Conservation (phyloP, 2,329 filamentous ascomycete species). For the Thielaviopsis ethacetica region DNA sequence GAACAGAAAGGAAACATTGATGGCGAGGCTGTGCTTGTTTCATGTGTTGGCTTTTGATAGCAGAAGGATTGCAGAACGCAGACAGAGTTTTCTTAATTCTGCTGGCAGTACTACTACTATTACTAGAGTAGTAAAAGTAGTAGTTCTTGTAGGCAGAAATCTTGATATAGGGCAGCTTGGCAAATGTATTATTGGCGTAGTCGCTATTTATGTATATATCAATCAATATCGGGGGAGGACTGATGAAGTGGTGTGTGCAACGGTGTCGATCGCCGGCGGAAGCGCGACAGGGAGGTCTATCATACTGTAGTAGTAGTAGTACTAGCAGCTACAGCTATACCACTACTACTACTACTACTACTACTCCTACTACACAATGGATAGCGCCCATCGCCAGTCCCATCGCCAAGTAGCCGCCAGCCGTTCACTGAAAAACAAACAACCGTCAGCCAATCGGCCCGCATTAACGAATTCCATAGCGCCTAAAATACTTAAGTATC, state of each 20-base stretch:
- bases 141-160: no score
- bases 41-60: background rate
- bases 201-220: no score
- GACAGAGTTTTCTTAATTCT: background rate
- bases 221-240: background rate
- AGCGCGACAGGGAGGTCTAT: background rate
- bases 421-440: background rate
- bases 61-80: background rate
- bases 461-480: background rate
- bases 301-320: no score
- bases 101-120: no score
- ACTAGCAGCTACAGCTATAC: no score
- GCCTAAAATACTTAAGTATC: background rate
- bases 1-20: background rate
- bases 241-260: background rate
- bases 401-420: background rate
- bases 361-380: no score
- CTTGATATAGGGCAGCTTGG: no score
- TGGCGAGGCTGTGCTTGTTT: conserved; percentile 8
- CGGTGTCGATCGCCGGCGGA: background rate
- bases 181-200: no score
- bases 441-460: background rate
- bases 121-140: no score
- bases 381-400: no score
- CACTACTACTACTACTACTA: no score